Conservation (phyloP, 2,329 filamentous ascomycete genomes). For the Fusarium sp. region DNA sequence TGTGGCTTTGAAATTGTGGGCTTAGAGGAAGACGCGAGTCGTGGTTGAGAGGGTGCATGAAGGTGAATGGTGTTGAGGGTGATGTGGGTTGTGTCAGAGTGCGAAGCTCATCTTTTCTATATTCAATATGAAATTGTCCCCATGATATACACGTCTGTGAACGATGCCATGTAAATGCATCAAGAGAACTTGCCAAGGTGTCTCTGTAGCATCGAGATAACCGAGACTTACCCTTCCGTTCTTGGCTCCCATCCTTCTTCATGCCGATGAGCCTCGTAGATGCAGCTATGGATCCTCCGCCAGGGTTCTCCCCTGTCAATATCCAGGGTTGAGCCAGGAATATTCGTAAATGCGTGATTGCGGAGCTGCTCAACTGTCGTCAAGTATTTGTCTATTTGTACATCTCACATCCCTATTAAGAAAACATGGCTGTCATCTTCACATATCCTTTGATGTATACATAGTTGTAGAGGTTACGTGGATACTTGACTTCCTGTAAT, state of each 20-base stretch:
- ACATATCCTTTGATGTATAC: background rate
- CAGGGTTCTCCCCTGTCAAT: background rate
- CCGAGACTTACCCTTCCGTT: background rate
- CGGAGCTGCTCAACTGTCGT: background rate
- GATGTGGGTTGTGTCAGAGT: background rate
- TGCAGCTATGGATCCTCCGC: background rate
- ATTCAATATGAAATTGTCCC: background rate
- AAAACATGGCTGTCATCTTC: accelerated
- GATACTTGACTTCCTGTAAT: no score
- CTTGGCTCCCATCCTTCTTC: background rate
- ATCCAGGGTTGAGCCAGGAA: background rate
- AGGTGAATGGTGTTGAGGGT: background rate
- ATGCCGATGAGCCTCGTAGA: background rate
- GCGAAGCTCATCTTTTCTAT: background rate
- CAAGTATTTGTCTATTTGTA: background rate
- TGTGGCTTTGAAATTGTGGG: background rate
- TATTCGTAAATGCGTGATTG: background rate
- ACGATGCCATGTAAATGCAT: background rate
- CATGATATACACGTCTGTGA: background rate
- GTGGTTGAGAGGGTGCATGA: background rate
- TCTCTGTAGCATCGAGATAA: background rate
- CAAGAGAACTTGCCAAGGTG: background rate
- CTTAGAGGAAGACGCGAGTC: constrained; percentile 5
- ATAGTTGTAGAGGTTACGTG: no score
- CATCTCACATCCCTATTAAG: background rate